Evolutionary conservation across 1,139 yeast species (phyloP).

Genomic region (Yamadazyma oceani): DNA sequence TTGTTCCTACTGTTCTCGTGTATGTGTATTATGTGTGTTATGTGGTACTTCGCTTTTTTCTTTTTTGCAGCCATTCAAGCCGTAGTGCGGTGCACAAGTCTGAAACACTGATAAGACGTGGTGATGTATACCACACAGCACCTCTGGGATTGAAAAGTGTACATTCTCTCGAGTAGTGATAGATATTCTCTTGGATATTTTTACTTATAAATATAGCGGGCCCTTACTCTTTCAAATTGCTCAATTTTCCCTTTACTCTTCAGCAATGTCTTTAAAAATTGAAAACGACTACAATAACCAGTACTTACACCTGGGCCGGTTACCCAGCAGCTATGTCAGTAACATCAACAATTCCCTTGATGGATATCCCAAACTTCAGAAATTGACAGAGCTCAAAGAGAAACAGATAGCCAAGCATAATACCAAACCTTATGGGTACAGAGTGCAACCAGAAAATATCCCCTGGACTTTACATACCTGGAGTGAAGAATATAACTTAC

Average conservation of each 20-base stretch:
- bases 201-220: no score
- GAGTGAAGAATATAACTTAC: conserved; percentile 55
- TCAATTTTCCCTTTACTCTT: no score
- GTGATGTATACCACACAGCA: not conserved
- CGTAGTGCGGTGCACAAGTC: not conserved
- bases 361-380: conserved; percentile 84
- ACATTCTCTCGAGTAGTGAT: no score
- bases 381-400: conserved; percentile 61
- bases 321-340: conserved; percentile 63
- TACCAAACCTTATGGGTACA: conserved; percentile 64
- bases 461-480: conserved; percentile 57
- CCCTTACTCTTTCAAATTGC: no score
- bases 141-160: no score
- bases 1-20: no score
- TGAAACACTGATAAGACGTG: not conserved
- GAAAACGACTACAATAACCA: conserved; percentile 72
- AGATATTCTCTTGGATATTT: no score
- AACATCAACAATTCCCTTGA: conserved; percentile 65
- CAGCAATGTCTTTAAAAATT: conserved; percentile 4
- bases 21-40: not conserved
- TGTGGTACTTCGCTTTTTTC: not conserved
- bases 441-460: conserved; percentile 53
- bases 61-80: conserved; percentile 2
- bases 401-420: conserved; percentile 49
- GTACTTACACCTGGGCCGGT: conserved; percentile 56